Percentiles rank a stretch among this genome's conserved stretches.
These are phyloP conservation scores for Diversispora epigaea DNA, from an alignment of 192 early-diverging fungal species.

Conservation along the genomic window DNA sequence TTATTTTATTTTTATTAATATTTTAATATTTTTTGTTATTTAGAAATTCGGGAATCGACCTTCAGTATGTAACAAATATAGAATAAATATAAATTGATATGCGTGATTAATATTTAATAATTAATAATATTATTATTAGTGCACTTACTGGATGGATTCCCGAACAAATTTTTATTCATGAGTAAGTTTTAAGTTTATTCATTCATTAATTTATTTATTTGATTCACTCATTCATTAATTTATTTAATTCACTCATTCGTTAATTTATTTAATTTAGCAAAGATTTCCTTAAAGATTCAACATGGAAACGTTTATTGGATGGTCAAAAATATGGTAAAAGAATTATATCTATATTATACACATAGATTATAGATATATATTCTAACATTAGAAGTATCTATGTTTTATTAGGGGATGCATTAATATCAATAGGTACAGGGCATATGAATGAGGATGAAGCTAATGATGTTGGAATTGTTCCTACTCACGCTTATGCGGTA, in stretches of 20 bases:
- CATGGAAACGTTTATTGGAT: slow-evolving; percentile 72
- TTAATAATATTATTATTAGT: slow-evolving; percentile 37
- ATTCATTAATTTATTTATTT: background rate
- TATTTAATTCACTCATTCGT: slow-evolving; percentile 15
- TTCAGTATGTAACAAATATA: slow-evolving; percentile 55
- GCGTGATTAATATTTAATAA: background rate
- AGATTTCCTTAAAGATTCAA: slow-evolving; percentile 60
- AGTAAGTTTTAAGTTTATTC: slow-evolving; percentile 37
- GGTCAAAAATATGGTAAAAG: slow-evolving; percentile 60
- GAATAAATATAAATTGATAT: background rate
- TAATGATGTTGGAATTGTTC: slow-evolving; percentile 69
- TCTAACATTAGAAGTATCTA: background rate
- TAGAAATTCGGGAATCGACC: slow-evolving; percentile 87
- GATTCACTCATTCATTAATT: slow-evolving; percentile 5
- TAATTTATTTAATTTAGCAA: slow-evolving; percentile 28
- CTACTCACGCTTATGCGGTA: slow-evolving; percentile 89
- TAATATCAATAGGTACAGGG: slow-evolving; percentile 87
- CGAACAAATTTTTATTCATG: slow-evolving; percentile 84
- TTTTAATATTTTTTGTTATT: slow-evolving; percentile 1
- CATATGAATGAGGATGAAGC: slow-evolving; percentile 67
- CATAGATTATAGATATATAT: background rate
- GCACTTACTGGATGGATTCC: slow-evolving; percentile 93
- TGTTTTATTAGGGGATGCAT: slow-evolving; percentile 52
- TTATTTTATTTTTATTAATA: slow-evolving; percentile 13
- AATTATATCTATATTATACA: background rate